Conservation (phyloP, 148 eudicot genomes). For the Beta vulgaris region DNA sequence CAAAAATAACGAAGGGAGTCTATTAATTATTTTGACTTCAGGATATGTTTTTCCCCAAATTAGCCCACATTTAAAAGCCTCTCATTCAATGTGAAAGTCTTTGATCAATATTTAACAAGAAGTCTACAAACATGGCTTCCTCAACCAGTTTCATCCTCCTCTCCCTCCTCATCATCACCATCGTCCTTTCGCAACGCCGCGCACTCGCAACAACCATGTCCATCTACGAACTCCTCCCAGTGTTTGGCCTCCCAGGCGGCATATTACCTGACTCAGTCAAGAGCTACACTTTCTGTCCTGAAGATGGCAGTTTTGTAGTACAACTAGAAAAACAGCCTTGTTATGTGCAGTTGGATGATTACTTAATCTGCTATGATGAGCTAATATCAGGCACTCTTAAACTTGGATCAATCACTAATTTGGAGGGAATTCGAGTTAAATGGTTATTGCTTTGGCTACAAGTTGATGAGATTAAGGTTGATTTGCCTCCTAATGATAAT, state of each 20-base stretch:
- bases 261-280: conserved; percentile 58
- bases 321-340: conserved; percentile 42
- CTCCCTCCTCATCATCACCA: neutral
- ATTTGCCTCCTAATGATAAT: conserved; percentile 65
- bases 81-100: no score
- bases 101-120: no score
- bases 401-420: conserved; percentile 53
- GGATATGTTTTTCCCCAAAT: no score
- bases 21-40: no score
- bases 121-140: neutral
- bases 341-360: conserved; percentile 65
- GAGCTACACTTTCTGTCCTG: conserved; percentile 46
- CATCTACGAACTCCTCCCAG: neutral
- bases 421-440: conserved; percentile 61
- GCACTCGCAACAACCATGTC: neutral
- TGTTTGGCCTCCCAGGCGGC: conserved; percentile 53
- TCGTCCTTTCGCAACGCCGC: neutral
- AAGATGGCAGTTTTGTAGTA: conserved; percentile 53
- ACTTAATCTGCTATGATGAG: conserved; percentile 55
- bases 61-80: no score
- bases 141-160: neutral
- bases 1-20: no score
- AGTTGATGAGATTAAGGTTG: conserved; percentile 73
- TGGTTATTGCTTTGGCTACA: conserved; percentile 50
- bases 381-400: conserved; percentile 50